phyloP scores from a whole-genome alignment of 179 eudicot species.

The Actinidia arguta region DNA sequence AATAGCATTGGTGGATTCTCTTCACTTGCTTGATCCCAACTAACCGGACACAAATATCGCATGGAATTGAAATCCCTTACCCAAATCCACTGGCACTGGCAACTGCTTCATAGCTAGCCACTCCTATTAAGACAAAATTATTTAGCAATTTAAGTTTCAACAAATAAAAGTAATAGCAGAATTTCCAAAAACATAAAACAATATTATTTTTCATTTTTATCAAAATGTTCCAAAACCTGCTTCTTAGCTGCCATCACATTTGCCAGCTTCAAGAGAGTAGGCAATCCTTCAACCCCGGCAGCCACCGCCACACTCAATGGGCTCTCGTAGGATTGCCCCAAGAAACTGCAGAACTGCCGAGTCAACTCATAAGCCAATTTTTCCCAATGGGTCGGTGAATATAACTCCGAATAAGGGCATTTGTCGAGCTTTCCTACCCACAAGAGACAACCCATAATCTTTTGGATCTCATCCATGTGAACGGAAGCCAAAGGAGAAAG shows the following conservation, averaged over 20 bases:
- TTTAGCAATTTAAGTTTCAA: too few relatives aligned
- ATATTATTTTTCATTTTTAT: too few relatives aligned
- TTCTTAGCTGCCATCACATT: conserved; percentile 75
- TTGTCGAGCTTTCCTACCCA: conserved; percentile 79
- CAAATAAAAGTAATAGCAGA: too few relatives aligned
- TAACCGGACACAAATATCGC: conserved; percentile 92
- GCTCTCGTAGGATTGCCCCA: conserved; percentile 86
- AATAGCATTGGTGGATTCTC: conserved; percentile 93
- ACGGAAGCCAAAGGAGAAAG: conserved; percentile 60
- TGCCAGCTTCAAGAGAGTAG: conserved; percentile 82
- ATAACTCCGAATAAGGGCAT: conserved; percentile 77
- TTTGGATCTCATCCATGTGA: conserved; percentile 74
- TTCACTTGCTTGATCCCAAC: conserved; percentile 82
- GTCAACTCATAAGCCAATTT: conserved; percentile 69
- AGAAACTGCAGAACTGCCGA: conserved; percentile 69
- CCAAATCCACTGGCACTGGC: conserved; percentile 88
- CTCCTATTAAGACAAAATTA: conserved; percentile 28
- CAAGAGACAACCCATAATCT: conserved; percentile 74
- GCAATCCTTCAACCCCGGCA: conserved; percentile 90
- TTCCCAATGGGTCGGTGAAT: conserved; percentile 70
- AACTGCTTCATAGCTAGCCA: conserved; percentile 89
- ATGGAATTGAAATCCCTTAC: conserved; percentile 82
- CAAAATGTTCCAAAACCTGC: conserved; percentile 25
- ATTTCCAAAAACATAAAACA: too few relatives aligned
- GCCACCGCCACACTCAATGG: conserved; percentile 77